phyloP scores from a whole-genome alignment of 257 asterid genomes.

The Nicotiana knightiana region DNA sequence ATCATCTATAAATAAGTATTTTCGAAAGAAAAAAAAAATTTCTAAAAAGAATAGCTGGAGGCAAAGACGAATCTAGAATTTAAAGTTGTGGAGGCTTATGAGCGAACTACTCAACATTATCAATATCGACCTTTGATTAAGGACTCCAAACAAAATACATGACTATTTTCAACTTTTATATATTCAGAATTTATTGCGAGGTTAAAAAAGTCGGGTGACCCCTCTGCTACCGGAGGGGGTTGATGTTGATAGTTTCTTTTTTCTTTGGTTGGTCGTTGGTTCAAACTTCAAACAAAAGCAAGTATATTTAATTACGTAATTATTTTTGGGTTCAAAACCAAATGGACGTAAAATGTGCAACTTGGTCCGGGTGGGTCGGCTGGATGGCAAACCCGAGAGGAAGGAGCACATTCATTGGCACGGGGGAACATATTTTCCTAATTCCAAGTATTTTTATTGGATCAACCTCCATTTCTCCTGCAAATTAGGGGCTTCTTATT shows the following conservation, averaged over 20 bases:
- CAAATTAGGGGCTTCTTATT: background rate
- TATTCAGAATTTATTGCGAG: no score
- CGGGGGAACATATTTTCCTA: background rate
- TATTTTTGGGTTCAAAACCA: background rate
- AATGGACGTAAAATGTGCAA: slow-evolving; percentile 3
- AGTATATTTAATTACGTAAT: background rate
- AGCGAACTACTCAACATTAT: no score
- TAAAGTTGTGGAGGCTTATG: no score
- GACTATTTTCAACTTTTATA: no score
- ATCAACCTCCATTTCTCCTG: slow-evolving; percentile 9
- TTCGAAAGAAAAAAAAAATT: no score
- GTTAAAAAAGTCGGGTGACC: no score
- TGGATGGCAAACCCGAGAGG: background rate
- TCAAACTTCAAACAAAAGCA: background rate
- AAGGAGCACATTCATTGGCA: background rate
- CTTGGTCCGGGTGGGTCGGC: slow-evolving; percentile 9
- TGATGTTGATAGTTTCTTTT: background rate
- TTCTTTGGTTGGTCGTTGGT: background rate
- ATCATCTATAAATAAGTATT: no score
- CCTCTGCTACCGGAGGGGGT: no score
- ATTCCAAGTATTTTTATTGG: slow-evolving; percentile 7
- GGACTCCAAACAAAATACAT: no score
- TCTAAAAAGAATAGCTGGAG: no score
- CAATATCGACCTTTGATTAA: no score
- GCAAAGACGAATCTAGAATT: no score